Conservation (phyloP, 441 rosid genomes). For the Bocquillonia castaneifolia region DNA sequence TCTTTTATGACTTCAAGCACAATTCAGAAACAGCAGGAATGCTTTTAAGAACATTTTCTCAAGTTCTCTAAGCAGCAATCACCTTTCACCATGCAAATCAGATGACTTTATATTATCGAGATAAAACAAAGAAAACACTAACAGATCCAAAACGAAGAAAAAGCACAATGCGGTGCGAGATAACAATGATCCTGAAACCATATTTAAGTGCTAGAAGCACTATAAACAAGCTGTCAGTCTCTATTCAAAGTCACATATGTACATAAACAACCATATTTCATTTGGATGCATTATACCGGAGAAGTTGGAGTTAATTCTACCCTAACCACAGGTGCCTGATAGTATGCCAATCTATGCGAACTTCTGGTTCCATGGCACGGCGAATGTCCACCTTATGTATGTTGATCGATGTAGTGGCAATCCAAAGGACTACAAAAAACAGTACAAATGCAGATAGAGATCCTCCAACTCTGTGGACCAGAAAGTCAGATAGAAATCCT, state of each 20-base stretch:
- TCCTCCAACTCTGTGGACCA: constrained; percentile 22
- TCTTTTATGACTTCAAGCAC: too few species aligned
- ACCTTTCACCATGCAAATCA: too few species aligned
- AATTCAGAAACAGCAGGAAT: too few species aligned
- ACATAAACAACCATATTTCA: background rate
- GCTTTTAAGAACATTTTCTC: too few species aligned
- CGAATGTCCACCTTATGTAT: background rate
- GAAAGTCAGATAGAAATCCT: constrained; percentile 19
- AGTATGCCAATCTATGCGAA: constrained; percentile 37
- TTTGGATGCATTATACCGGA: background rate
- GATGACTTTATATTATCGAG: too few species aligned
- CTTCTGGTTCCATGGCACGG: constrained; percentile 11
- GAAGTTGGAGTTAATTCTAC: background rate
- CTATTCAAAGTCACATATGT: background rate
- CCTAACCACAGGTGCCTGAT: constrained; percentile 48
- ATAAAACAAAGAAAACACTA: too few species aligned
- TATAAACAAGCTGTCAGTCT: too few species aligned
- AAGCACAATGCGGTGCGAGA: too few species aligned
- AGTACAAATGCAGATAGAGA: background rate
- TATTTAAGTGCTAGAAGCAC: too few species aligned
- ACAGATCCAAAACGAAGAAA: too few species aligned
- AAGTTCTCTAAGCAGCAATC: too few species aligned
- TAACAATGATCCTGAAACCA: too few species aligned
- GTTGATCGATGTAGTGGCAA: constrained; percentile 20
- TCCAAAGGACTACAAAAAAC: constrained; percentile 25